A percentile compares a stretch with the other conserved stretches of the same genome.
phyloP scores from a whole-genome alignment of 1,284 basidiomycete genomes.

The Takashimella koratensis region DNA sequence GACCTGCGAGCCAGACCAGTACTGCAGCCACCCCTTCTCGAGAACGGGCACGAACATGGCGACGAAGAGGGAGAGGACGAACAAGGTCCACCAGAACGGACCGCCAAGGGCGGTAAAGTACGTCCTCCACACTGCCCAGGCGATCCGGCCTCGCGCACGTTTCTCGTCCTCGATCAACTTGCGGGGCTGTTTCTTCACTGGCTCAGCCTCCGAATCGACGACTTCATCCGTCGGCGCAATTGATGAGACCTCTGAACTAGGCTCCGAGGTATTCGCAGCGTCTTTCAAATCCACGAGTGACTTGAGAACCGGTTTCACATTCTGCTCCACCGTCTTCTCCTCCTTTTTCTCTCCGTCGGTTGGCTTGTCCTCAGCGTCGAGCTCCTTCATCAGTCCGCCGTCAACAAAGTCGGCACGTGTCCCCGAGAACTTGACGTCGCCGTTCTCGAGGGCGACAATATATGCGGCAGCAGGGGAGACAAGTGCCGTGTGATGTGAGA shows the following conservation, averaged over 20 bases:
- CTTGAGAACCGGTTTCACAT: conserved; percentile 37
- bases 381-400: conserved; percentile 62
- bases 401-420: conserved; percentile 62
- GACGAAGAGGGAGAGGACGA: conserved; percentile 58
- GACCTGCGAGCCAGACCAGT: conserved; percentile 31
- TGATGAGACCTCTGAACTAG: conserved; percentile 42
- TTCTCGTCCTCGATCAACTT: conserved; percentile 90
- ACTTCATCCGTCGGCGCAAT: conserved; percentile 36
- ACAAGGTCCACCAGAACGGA: conserved; percentile 60
- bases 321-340: conserved; percentile 47
- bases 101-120: conserved; percentile 58
- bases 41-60: conserved; percentile 70
- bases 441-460: conserved; percentile 71
- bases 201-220: conserved; percentile 37
- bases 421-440: conserved; percentile 73
- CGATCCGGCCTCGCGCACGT: conserved; percentile 75
- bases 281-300: conserved; percentile 29
- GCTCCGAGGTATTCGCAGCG: conserved; percentile 16
- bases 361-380: conserved; percentile 60
- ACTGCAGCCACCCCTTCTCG: conserved; percentile 78
- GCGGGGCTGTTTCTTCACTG: conserved; percentile 59
- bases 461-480: conserved; percentile 42
- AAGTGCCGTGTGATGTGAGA: conserved; percentile 68
- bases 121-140: conserved; percentile 70
- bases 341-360: conserved; percentile 50